Evolutionary conservation across 2,329 filamentous ascomycete species (phyloP).

Genomic region (Calonectria pseudoturangicola): DNA sequence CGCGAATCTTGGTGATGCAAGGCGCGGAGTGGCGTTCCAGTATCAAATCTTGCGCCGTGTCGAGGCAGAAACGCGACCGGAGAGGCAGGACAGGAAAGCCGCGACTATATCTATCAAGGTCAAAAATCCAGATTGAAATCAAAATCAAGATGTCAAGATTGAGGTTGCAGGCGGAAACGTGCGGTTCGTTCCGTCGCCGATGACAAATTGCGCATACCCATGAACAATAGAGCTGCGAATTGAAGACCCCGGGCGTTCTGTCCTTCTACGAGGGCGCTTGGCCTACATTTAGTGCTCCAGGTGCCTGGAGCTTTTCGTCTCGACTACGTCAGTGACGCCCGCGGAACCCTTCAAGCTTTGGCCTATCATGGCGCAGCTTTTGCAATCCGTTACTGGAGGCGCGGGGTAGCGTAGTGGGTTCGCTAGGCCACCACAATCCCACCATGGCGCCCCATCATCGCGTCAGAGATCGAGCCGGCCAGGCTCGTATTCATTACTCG

Average conservation of each 20-base stretch:
- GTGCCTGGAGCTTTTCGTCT: background rate
- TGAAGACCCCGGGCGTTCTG: background rate
- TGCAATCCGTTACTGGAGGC: slow-evolving; percentile 48
- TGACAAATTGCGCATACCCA: slow-evolving; percentile 14
- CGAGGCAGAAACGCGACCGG: background rate
- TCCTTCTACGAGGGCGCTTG: background rate
- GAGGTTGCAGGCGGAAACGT: background rate
- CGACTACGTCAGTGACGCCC: slow-evolving; percentile 50
- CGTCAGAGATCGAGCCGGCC: slow-evolving; percentile 39
- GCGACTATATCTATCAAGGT: background rate
- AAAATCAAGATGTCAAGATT: too few species aligned
- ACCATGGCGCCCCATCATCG: slow-evolving; percentile 48
- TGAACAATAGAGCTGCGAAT: slow-evolving; percentile 15
- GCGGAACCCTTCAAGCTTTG: slow-evolving; percentile 36
- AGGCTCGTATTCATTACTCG: slow-evolving; percentile 44
- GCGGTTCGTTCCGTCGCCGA: slow-evolving; percentile 7
- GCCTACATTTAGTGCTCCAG: background rate
- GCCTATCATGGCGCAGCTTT: slow-evolving; percentile 53
- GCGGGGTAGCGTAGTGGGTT: slow-evolving; percentile 42
- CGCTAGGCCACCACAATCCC: slow-evolving; percentile 30
- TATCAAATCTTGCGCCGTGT: background rate
- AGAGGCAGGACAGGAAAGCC: background rate
- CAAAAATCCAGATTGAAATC: background rate
- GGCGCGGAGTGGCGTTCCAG: background rate
- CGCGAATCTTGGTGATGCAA: background rate